Conservation (phyloP, 23 red algal genomes). For the Chondrus crispus region DNA sequence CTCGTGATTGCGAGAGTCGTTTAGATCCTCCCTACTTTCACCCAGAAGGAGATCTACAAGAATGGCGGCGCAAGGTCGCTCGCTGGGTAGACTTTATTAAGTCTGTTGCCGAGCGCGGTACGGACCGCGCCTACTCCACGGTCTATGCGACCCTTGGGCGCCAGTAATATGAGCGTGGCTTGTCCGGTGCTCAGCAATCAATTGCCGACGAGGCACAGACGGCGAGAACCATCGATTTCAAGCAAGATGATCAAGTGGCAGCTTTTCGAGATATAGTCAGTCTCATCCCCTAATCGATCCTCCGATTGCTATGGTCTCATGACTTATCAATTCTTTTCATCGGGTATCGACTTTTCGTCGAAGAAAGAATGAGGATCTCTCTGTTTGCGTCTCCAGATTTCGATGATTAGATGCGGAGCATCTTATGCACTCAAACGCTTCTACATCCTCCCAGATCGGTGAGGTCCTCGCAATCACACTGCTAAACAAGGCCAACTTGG, state of each 20-base stretch:
- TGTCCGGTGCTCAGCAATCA: not conserved
- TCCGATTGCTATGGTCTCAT: not conserved
- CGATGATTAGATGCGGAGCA: not conserved
- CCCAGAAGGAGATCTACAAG: not conserved
- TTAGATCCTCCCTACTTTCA: not conserved
- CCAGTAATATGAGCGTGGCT: not conserved
- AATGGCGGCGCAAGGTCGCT: not conserved
- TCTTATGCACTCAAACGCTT: not conserved
- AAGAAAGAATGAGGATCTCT: not conserved
- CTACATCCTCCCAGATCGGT: not conserved
- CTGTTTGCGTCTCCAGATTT: not conserved
- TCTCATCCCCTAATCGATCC: not conserved
- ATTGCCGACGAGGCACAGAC: not conserved
- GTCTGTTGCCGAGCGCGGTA: not conserved
- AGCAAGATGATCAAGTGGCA: not conserved
- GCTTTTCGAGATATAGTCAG: not conserved
- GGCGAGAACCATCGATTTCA: not conserved
- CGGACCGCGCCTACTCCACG: not conserved
- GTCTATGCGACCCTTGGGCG: not conserved
- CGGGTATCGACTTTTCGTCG: not conserved
- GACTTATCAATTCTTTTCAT: not conserved
- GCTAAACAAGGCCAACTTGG: not conserved
- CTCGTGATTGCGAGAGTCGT: not conserved
- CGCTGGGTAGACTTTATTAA: not conserved
- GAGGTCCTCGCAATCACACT: not conserved